Conservation (phyloP, 352 stramenopile genomes). For the Phytophthora gonapodyides region DNA sequence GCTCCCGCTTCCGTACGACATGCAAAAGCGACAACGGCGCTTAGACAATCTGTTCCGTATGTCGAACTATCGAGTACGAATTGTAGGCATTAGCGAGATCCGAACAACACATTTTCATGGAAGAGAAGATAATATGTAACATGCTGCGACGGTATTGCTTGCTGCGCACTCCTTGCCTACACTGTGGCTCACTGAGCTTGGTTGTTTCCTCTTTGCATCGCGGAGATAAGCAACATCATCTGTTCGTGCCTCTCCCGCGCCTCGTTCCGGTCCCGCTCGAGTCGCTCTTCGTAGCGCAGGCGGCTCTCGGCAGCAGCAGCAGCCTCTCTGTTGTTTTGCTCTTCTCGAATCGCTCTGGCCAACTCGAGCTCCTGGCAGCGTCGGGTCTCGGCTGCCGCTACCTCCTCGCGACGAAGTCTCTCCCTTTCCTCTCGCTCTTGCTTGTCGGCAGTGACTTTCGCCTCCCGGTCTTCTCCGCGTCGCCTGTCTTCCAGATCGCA, state of each 20-base stretch:
- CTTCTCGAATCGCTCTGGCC: not conserved
- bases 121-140: not conserved
- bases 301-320: not conserved
- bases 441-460: too few species aligned
- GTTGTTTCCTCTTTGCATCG: constrained; percentile 2
- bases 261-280: not conserved
- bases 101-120: constrained; percentile 8
- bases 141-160: too few species aligned
- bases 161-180: too few species aligned
- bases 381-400: not conserved
- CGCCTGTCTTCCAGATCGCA: too few species aligned
- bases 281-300: not conserved
- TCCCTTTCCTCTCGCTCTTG: too few species aligned
- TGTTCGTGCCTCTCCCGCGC: not conserved
- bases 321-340: not conserved
- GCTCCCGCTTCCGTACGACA: not conserved
- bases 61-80: not conserved
- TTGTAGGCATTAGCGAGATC: constrained; percentile 7
- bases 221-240: not conserved
- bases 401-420: not conserved
- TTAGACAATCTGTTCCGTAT: constrained; percentile 5
- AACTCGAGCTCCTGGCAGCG: not conserved
- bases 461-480: too few species aligned
- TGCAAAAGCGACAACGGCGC: not conserved
- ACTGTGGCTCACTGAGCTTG: too few species aligned